Evolutionary conservation across 352 stramenopile genomes (phyloP).

Genomic region (Phytophthora pistaciae): DNA sequence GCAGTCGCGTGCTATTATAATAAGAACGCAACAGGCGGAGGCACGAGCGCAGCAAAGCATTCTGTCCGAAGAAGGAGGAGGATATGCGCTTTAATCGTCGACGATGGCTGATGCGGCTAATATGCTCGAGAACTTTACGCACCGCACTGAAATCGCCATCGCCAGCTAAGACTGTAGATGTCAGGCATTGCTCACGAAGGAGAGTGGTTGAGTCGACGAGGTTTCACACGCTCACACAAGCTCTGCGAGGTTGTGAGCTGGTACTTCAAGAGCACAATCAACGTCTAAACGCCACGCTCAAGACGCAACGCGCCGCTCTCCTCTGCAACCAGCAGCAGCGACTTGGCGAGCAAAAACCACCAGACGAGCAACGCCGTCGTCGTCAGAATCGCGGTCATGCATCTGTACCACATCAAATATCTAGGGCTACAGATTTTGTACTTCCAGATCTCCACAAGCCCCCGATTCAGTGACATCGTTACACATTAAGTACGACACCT

Average conservation of each 20-base stretch:
- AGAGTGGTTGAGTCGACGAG: background rate
- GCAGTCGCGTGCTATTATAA: background rate
- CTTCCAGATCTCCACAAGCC: background rate
- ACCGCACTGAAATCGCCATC: background rate
- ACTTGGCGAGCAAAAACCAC: background rate
- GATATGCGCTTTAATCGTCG: background rate
- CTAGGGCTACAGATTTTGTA: background rate
- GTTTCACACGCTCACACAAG: constrained; percentile 1
- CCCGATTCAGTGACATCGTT: background rate
- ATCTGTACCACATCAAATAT: background rate
- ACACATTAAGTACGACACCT: background rate
- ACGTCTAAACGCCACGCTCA: background rate
- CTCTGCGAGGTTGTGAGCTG: background rate
- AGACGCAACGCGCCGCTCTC: background rate
- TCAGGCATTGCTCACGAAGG: background rate
- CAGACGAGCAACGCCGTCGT: background rate
- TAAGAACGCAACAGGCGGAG: background rate
- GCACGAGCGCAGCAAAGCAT: background rate
- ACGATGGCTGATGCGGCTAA: constrained; percentile 4
- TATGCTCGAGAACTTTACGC: background rate
- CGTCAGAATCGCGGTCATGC: too few species aligned
- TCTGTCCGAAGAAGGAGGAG: constrained; percentile 5
- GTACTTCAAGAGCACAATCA: constrained; percentile 5
- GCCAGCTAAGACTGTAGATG: background rate
- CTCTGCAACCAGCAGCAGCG: background rate